Percentiles rank a stretch among this genome's conserved stretches.
Conservation (phyloP, 768 basidiomycete species). For the Filobasidium wieringae region DNA sequence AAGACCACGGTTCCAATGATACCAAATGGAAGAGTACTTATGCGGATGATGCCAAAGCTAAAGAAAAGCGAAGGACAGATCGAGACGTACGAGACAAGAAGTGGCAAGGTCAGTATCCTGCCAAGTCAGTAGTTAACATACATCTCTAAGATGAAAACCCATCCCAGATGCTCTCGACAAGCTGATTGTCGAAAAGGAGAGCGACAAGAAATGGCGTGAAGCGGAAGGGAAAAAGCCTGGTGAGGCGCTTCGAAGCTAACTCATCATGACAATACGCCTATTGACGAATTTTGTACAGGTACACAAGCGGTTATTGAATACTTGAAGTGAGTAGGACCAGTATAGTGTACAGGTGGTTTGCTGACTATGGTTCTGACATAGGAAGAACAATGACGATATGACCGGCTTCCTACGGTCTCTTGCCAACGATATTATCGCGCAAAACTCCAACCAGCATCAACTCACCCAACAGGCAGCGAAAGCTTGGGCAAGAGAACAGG, state of each 20-base stretch:
- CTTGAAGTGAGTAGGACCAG: slow-evolving; percentile 26
- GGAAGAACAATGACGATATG: slow-evolving; percentile 29
- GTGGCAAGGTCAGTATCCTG: slow-evolving; percentile 18
- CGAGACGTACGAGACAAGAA: slow-evolving; percentile 33
- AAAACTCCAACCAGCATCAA: slow-evolving; percentile 36
- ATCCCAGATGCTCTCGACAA: slow-evolving; percentile 34
- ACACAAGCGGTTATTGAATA: slow-evolving; percentile 35
- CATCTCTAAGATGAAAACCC: too few species aligned
- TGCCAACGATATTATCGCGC: slow-evolving; percentile 34
- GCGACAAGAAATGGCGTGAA: slow-evolving; percentile 32
- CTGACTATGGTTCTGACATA: neutral
- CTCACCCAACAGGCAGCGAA: slow-evolving; percentile 29
- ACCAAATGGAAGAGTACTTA: slow-evolving; percentile 21
- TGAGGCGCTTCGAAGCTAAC: slow-evolving; percentile 1
- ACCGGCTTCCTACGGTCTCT: slow-evolving; percentile 33
- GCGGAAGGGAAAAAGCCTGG: slow-evolving; percentile 37
- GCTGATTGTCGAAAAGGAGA: slow-evolving; percentile 27
- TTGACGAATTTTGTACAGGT: slow-evolving; percentile 13
- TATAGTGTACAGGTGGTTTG: neutral
- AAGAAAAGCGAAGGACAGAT: slow-evolving; percentile 31
- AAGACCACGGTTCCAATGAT: slow-evolving; percentile 27
- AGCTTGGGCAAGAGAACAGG: slow-evolving; percentile 33
- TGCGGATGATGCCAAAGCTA: slow-evolving; percentile 25
- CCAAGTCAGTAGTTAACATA: neutral
- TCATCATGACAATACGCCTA: neutral